Conservation (phyloP, 306 rosid species). For the Parietaria judaica region DNA sequence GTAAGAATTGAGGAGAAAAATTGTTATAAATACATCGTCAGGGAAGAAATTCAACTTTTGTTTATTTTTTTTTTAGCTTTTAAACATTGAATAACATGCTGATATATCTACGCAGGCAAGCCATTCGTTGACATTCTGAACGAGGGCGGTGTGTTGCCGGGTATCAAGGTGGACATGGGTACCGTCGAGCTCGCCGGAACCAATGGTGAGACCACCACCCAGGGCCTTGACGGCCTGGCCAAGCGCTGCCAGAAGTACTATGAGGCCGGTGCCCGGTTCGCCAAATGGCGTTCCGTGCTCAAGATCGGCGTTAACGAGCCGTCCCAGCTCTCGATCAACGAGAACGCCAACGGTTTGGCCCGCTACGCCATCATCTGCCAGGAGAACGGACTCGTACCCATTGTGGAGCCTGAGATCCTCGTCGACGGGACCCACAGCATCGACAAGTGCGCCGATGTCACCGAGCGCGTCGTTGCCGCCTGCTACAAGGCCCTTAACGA, state of each 20-base stretch:
- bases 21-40: too few species aligned
- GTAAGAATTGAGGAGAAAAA: too few species aligned
- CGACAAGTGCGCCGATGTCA: conserved; percentile 52
- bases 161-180: conserved; percentile 76
- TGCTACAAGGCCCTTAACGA: conserved; percentile 80
- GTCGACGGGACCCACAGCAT: conserved; percentile 71
- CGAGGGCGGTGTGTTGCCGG: conserved; percentile 65
- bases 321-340: conserved; percentile 57
- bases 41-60: too few species aligned
- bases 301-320: conserved; percentile 69
- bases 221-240: conserved; percentile 65
- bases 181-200: conserved; percentile 63
- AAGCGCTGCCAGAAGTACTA: conserved; percentile 62
- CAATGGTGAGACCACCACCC: conserved; percentile 68
- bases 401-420: conserved; percentile 76
- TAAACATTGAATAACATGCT: too few species aligned
- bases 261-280: conserved; percentile 74
- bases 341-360: conserved; percentile 71
- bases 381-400: conserved; percentile 75
- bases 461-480: conserved; percentile 76
- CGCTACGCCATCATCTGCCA: conserved; percentile 69
- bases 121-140: conserved; percentile 58
- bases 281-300: conserved; percentile 83
- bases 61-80: background rate
- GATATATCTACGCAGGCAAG: conserved; percentile 35